phyloP scores from a whole-genome alignment of 371 early-diverging fungal genomes.

The Mortierella sp. region DNA sequence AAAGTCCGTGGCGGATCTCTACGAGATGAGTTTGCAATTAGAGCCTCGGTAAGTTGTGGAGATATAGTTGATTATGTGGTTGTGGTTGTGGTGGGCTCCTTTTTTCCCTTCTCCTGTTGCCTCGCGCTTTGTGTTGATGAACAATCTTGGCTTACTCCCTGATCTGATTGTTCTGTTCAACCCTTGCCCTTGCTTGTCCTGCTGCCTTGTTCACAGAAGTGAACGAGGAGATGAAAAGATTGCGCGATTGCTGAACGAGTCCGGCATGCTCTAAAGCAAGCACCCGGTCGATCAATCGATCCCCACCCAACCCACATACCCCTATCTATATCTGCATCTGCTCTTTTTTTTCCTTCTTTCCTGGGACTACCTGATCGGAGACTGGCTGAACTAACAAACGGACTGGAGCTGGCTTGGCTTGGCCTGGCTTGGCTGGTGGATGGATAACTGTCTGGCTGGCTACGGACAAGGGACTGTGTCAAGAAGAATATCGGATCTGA shows the following conservation, averaged over 20 bases:
- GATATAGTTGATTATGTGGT: not conserved
- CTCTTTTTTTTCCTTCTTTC: not conserved
- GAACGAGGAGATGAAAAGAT: conserved; percentile 38
- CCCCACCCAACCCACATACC: not conserved
- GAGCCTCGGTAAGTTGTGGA: conserved; percentile 72
- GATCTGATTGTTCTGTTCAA: not conserved
- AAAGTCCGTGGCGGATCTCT: conserved; percentile 76
- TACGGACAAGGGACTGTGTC: not conserved
- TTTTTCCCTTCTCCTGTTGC: not conserved
- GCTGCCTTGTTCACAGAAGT: not conserved
- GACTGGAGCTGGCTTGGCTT: not conserved
- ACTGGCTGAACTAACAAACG: not conserved
- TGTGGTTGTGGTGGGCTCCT: not conserved
- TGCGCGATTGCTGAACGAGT: conserved; percentile 30
- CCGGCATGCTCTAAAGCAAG: conserved; percentile 28
- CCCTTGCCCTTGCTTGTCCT: not conserved
- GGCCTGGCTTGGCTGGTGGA: not conserved
- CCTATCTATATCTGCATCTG: not conserved
- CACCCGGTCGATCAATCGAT: not conserved
- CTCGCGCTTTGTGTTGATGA: not conserved
- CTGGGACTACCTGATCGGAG: not conserved
- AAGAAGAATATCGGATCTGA: no score
- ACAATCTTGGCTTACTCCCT: not conserved
- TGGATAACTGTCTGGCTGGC: not conserved
- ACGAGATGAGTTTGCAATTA: conserved; percentile 74